Percentiles rank a stretch among this genome's conserved stretches.
Evolutionary conservation across 768 basidiomycete species (phyloP).

Genomic region (Naganishia randhawae): DNA sequence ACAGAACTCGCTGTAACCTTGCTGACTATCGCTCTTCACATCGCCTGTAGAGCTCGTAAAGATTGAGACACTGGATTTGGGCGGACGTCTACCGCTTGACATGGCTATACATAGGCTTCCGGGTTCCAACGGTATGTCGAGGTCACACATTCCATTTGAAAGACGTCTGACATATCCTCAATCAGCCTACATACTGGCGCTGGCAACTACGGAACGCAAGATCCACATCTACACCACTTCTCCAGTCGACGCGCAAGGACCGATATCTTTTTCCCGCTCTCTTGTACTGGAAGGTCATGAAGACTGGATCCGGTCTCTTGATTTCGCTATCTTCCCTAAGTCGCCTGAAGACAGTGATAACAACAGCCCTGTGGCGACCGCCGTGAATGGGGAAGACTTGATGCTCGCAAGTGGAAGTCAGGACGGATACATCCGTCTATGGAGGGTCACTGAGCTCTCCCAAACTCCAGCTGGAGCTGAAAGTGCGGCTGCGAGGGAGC

Average conservation of each 20-base stretch:
- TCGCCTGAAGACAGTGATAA: constrained; percentile 41
- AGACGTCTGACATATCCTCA: constrained; percentile 1
- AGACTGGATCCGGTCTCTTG: constrained; percentile 86
- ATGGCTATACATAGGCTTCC: constrained; percentile 66
- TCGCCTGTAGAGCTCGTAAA: constrained; percentile 37
- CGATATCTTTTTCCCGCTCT: constrained; percentile 32
- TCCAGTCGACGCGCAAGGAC: not conserved
- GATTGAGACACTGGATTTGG: constrained; percentile 62
- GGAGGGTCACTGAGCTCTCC: constrained; percentile 67
- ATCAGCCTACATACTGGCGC: constrained; percentile 63
- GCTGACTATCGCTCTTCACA: not conserved
- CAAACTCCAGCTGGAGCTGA: constrained; percentile 35
- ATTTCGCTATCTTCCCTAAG: constrained; percentile 57
- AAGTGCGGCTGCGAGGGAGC: constrained; percentile 5
- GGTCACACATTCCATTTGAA: constrained; percentile 4
- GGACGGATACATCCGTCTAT: constrained; percentile 86
- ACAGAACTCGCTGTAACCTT: constrained; percentile 37
- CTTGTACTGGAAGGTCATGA: constrained; percentile 67
- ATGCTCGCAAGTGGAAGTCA: constrained; percentile 90
- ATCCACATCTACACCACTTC: constrained; percentile 62
- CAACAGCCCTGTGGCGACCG: constrained; percentile 32
- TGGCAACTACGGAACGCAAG: constrained; percentile 73
- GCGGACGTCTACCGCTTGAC: constrained; percentile 71
- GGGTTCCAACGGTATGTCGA: constrained; percentile 60
- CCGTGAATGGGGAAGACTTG: constrained; percentile 50